These are phyloP conservation scores for Verticillium zaregamsianum DNA, from an alignment of 2,329 filamentous ascomycete genomes.

Conservation along the genomic window DNA sequence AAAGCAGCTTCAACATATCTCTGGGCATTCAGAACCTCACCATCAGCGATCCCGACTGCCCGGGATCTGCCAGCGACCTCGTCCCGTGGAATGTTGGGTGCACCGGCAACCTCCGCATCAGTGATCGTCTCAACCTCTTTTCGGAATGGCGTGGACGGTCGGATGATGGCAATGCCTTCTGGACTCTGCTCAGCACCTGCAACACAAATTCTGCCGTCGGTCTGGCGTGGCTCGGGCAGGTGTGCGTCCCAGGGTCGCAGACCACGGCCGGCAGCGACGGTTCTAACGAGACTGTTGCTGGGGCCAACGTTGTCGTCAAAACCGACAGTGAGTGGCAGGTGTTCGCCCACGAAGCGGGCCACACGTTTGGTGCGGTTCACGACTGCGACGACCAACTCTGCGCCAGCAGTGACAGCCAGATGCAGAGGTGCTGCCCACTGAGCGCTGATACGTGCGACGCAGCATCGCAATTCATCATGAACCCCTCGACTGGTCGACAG, in stretches of 20 bases:
- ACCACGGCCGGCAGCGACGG: constrained; percentile 44
- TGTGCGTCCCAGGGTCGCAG: constrained; percentile 62
- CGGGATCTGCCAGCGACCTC: constrained; percentile 58
- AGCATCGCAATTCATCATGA: constrained; percentile 84
- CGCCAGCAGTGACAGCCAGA: constrained; percentile 46
- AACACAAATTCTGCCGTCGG: constrained; percentile 81
- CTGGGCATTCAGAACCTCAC: constrained; percentile 84
- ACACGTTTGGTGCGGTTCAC: constrained; percentile 94
- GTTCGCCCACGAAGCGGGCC: constrained; percentile 88
- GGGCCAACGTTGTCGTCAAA: constrained; percentile 83
- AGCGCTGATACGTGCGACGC: constrained; percentile 67
- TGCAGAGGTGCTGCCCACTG: constrained; percentile 74
- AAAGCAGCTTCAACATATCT: constrained; percentile 90
- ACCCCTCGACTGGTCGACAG: constrained; percentile 72
- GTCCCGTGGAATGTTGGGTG: constrained; percentile 85
- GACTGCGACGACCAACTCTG: constrained; percentile 77
- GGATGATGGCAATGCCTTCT: constrained; percentile 81
- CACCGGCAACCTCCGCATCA: constrained; percentile 56
- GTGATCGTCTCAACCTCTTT: constrained; percentile 78
- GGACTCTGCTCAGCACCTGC: constrained; percentile 83
- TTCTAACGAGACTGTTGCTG: constrained; percentile 68
- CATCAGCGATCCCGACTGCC: constrained; percentile 71
- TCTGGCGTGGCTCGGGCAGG: constrained; percentile 87
- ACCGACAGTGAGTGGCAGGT: constrained; percentile 90
- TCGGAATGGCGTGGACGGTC: constrained; percentile 80